Base-by-base conservation (phyloP, 1,284 basidiomycete species). In the Leucoagaricus sp. region DNA sequence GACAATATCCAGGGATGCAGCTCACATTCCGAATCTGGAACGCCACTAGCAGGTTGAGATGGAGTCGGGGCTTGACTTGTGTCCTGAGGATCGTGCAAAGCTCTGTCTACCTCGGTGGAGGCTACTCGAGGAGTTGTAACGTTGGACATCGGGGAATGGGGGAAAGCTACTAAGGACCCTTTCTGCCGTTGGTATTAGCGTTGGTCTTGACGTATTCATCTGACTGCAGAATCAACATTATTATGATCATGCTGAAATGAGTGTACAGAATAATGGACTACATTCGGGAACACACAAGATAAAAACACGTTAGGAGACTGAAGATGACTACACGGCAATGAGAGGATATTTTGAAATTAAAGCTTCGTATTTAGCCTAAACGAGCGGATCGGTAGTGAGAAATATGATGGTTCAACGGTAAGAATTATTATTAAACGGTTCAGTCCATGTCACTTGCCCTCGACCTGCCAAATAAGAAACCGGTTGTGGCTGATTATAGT, bases 11-110 rank as follows among this genome's bases (percentile, higher is more conserved):
- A 31, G 46, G 29, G 29, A 44, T 26, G 56, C 19, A 33, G 62
- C 69, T 62, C 59, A 73, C 72, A 72, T 52, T 74, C 71, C n/a
- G 67, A 58, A 38, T 38, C 36, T 38, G 34, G 21, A 36, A 36
- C 17, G 10, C n/a, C 13, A 21, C 19, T 36, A 10, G 17, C 48
- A 12, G 19, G 9, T 8, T 49, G 47, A 15, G 36, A 38, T 38
- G 36, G 36, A 4, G 19, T 15, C 4, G 19, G 17, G 3, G 46
- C 46, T 19, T 12, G n/a, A 31, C 47, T 49, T 15, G 47, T 15
- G 17, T 21, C 21, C 10, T 25, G 48, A 9, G 31, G 34, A 13
- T 49, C 41, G 21, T n/a, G 53, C 21, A 40, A 36, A 17, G 38
- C 25, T 15, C 28, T 34, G 41, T 26, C 45, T n/a, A 31, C 54